Base-by-base conservation (phyloP, 129 eudicot species). In the Mikania micrantha region DNA sequence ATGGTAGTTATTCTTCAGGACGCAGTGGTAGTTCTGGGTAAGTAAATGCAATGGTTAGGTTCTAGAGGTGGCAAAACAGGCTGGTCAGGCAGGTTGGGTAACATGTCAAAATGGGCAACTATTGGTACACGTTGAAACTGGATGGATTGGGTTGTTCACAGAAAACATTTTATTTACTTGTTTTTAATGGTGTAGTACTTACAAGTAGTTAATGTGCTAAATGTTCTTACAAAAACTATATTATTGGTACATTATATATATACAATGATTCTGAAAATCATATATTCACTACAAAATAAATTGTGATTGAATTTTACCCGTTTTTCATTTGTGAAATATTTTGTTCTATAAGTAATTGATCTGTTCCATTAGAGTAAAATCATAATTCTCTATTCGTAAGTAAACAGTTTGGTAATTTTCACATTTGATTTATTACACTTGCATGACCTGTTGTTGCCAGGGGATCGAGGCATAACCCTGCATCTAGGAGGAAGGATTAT, bases 21-120 rank as follows among this genome's bases (percentile, higher is more conserved):
- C 99, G 95, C 62, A 79, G 81, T 77, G 82, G 85, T 60, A 79
- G 87, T 77, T 85, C 95, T 63, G 93, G 99, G 99, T 94, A 81
- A 74, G 80, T 40, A 11, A 66, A 38, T 74, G 39, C 28, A 49
- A 36, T 49, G 25, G 3, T 28, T 13, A 40, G 47, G 9, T n/a
- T 48, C 29, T 38, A 41, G 41, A 31, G 41, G 41, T 59, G 39
- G 25, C 36, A 27, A 36, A 54, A 27, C 25, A 54, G 9, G 12
- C 41, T 13, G 41, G 25, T 32, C 12, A n/a, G 41, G 15, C 13
- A 0, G 65, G 41, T 32, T 59, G 42, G 41, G 7, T 59, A 29
- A 59, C 13, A 2, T 1, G 15, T 59, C 41, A 59, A 59, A 28
- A 31, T 31, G 42, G 25, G 13, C 32, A 32, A 4, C 15, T 59